A percentile compares a stretch with the other conserved stretches of the same genome.
phyloP scores from a whole-genome alignment of 345 rosid species.

The Sonneratia caseolaris region DNA sequence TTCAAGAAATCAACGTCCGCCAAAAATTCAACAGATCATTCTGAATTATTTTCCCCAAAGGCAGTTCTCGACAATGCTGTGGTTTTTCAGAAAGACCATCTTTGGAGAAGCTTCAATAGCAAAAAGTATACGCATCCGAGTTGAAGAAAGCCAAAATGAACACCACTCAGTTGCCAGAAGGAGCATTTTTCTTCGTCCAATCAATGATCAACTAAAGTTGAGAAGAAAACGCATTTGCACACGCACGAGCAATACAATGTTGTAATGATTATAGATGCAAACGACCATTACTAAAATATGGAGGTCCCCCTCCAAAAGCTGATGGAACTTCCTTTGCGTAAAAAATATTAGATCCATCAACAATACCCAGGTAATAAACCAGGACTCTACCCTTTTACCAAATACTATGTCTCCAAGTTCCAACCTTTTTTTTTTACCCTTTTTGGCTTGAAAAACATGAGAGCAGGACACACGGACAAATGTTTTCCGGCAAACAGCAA shows the following conservation, averaged over 20 bases:
- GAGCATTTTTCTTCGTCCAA: not conserved
- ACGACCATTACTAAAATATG: conserved; percentile 3
- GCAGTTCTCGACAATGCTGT: not conserved
- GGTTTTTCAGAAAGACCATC: not conserved
- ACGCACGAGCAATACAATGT: not conserved
- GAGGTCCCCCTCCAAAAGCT: conserved; percentile 8
- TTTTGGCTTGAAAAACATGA: not conserved
- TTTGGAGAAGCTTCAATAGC: not conserved
- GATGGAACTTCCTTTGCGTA: conserved; percentile 21
- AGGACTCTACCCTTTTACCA: conserved; percentile 27
- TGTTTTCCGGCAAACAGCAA: not conserved
- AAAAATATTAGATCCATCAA: conserved; percentile 19
- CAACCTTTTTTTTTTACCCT: not conserved
- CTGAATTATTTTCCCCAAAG: not conserved
- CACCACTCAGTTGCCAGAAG: too few species aligned
- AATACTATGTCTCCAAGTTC: conserved; percentile 12
- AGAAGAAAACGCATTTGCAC: not conserved
- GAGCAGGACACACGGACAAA: not conserved
- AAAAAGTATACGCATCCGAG: not conserved
- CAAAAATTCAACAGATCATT: not conserved
- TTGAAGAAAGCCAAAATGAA: not conserved
- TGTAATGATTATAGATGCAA: not conserved
- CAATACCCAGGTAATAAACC: conserved; percentile 16
- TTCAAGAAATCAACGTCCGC: not conserved
- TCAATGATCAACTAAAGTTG: not conserved